These are phyloP conservation scores for Penicillium brasilianum DNA, from an alignment of 2,329 filamentous ascomycete genomes.

Conservation along the genomic window DNA sequence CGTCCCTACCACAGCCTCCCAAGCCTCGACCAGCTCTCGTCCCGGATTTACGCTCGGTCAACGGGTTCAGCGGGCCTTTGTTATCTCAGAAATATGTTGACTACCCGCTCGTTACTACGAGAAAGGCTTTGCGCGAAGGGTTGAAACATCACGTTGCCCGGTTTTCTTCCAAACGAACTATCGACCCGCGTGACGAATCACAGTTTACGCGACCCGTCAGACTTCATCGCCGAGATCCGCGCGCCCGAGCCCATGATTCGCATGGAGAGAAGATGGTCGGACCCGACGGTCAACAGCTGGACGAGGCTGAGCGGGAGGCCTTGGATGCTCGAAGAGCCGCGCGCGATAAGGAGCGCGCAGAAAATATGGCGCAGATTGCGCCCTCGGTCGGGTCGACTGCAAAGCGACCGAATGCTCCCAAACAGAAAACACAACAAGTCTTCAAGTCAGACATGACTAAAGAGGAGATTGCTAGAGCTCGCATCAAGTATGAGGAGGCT, in stretches of 20 bases:
- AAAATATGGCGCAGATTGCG: slow-evolving; percentile 90
- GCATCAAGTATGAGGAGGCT: slow-evolving; percentile 86
- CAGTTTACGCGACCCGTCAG: slow-evolving; percentile 88
- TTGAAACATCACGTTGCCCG: slow-evolving; percentile 87
- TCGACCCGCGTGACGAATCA: slow-evolving; percentile 74
- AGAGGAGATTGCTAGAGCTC: slow-evolving; percentile 70
- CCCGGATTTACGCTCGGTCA: slow-evolving; percentile 41
- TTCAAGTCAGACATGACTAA: slow-evolving; percentile 77
- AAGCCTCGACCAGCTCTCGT: slow-evolving; percentile 28
- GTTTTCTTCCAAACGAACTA: slow-evolving; percentile 67
- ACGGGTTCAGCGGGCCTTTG: slow-evolving; percentile 51
- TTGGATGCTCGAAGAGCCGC: slow-evolving; percentile 69
- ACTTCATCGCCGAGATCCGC: slow-evolving; percentile 85
- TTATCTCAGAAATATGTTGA: slow-evolving; percentile 54
- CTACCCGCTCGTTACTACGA: slow-evolving; percentile 79
- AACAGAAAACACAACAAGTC: slow-evolving; percentile 85
- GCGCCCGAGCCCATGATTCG: slow-evolving; percentile 62
- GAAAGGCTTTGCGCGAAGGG: slow-evolving; percentile 76
- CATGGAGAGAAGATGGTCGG: slow-evolving; percentile 52
- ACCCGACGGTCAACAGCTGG: slow-evolving; percentile 56
- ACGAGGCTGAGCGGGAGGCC: slow-evolving; percentile 68
- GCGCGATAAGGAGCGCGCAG: slow-evolving; percentile 81
- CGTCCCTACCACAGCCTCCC: slow-evolving; percentile 26
- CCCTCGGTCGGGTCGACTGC: slow-evolving; percentile 73
- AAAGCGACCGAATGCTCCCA: slow-evolving; percentile 67